Evolutionary conservation across 768 basidiomycete species (phyloP).

Genomic region (Auricularia cornea): DNA sequence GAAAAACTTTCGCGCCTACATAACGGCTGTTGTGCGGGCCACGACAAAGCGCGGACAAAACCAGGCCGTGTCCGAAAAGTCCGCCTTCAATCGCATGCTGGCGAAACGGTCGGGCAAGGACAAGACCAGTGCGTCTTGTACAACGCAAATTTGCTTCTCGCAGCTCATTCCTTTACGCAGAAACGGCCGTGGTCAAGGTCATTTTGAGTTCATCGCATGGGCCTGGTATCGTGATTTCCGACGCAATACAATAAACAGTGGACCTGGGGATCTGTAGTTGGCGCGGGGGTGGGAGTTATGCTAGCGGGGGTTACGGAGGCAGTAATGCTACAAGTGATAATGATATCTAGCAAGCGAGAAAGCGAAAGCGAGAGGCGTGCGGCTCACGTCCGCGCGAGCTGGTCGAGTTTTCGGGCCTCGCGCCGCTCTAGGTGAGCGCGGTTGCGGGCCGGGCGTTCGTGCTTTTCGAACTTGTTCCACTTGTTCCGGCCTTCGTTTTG

Average conservation of each 20-base stretch:
- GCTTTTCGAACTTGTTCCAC: not conserved
- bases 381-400: not conserved
- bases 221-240: slow-evolving; percentile 82
- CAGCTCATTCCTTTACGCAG: slow-evolving; percentile 27
- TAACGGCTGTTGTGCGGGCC: slow-evolving; percentile 62
- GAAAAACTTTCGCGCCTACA: slow-evolving; percentile 70
- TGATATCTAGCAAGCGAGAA: not conserved
- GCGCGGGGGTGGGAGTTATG: not conserved
- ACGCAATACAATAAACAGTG: slow-evolving; percentile 34
- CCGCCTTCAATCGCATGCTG: not conserved
- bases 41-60: slow-evolving; percentile 25
- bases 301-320: not conserved
- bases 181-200: slow-evolving; percentile 70
- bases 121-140: not conserved
- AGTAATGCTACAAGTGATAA: not conserved
- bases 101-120: not conserved
- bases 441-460: not conserved
- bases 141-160: not conserved
- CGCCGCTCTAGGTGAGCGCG: not conserved
- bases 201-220: slow-evolving; percentile 79
- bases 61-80: not conserved
- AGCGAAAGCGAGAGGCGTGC: not conserved
- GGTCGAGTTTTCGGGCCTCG: not conserved
- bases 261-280: not conserved
- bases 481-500: not conserved